Percentiles rank a stretch among this genome's conserved stretches.
These are phyloP conservation scores for Phytophthora niederhauseri DNA, from an alignment of 352 stramenopile species.

Conservation along the genomic window DNA sequence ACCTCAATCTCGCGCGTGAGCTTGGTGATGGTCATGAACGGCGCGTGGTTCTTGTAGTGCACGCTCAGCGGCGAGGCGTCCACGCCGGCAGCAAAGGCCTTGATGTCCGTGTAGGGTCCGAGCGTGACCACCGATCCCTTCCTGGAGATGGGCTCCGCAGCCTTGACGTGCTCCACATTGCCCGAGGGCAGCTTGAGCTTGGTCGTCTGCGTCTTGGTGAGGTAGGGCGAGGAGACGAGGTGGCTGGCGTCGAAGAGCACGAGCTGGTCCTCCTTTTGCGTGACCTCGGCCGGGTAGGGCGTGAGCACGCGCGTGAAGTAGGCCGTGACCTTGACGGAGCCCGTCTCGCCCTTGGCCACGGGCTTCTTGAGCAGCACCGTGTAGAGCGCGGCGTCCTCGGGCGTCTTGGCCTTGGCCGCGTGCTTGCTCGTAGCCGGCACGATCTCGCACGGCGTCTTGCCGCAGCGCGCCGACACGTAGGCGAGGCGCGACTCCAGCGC, in stretches of 20 bases:
- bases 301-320: conserved; percentile 83
- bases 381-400: conserved; percentile 60
- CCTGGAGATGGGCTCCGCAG: conserved; percentile 58
- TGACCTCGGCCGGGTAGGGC: conserved; percentile 79
- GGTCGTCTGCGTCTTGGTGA: conserved; percentile 81
- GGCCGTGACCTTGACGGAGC: conserved; percentile 75
- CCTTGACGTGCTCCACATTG: conserved; percentile 73
- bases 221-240: conserved; percentile 75
- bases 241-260: conserved; percentile 79
- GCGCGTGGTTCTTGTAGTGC: conserved; percentile 89
- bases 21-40: conserved; percentile 87
- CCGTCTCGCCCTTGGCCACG: conserved; percentile 54
- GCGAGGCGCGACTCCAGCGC: conserved; percentile 59
- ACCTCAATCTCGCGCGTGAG: conserved; percentile 90
- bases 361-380: conserved; percentile 71
- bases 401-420: conserved; percentile 24
- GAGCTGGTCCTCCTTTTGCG: conserved; percentile 86
- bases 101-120: conserved; percentile 76
- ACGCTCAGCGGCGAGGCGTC: conserved; percentile 41
- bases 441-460: conserved; percentile 74
- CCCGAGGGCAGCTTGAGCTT: conserved; percentile 85
- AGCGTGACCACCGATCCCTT: conserved; percentile 84
- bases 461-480: conserved; percentile 72
- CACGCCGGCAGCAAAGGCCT: conserved; percentile 41
- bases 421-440: conserved; percentile 46